Evolutionary conservation across 2,329 filamentous ascomycete species (phyloP).

Genomic region (Aspergillus sp.): DNA sequence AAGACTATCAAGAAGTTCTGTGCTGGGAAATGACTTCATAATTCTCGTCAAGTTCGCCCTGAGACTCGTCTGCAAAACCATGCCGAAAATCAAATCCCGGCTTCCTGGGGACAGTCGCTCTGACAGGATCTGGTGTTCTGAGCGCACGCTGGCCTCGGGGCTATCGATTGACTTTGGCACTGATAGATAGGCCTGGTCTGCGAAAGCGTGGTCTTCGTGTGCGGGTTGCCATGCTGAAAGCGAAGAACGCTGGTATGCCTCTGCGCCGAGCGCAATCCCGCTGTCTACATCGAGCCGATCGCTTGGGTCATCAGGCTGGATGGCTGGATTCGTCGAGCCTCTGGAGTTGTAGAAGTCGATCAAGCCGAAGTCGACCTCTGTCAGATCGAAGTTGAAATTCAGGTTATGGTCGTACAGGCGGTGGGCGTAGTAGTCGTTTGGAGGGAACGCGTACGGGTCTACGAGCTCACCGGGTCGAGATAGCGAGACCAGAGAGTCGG

Average conservation of each 20-base stretch:
- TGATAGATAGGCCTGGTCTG: conserved; percentile 28
- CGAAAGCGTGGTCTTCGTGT: conserved; percentile 24
- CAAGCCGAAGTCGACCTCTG: conserved; percentile 28
- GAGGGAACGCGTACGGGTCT: conserved; percentile 17
- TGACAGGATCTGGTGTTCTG: conserved; percentile 21
- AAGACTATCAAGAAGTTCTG: conserved; percentile 40
- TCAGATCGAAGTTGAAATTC: conserved; percentile 26
- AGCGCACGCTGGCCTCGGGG: conserved; percentile 14
- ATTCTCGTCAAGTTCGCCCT: conserved; percentile 54
- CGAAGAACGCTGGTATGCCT: conserved; percentile 29
- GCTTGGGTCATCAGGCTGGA: conserved; percentile 13
- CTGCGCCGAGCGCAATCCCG: conserved; percentile 27
- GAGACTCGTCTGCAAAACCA: conserved; percentile 61
- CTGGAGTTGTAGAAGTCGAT: conserved; percentile 28
- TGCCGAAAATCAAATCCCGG: conserved; percentile 63
- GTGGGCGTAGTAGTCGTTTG: conserved; percentile 26
- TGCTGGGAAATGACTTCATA: conserved; percentile 44
- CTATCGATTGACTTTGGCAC: conserved; percentile 27
- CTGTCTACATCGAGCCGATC: conserved; percentile 17
- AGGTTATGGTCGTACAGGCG: conserved; percentile 21
- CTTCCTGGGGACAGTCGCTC: conserved; percentile 31
- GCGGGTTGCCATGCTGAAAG: conserved; percentile 30
- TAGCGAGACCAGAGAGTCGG: conserved; percentile 26
- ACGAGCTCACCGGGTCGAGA: conserved; percentile 23
- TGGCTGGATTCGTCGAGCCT: conserved; percentile 7